A percentile compares a stretch with the other conserved stretches of the same genome.
Evolutionary conservation across 2,329 filamentous ascomycete genomes (phyloP).

Genomic region (Penicillium sp.): DNA sequence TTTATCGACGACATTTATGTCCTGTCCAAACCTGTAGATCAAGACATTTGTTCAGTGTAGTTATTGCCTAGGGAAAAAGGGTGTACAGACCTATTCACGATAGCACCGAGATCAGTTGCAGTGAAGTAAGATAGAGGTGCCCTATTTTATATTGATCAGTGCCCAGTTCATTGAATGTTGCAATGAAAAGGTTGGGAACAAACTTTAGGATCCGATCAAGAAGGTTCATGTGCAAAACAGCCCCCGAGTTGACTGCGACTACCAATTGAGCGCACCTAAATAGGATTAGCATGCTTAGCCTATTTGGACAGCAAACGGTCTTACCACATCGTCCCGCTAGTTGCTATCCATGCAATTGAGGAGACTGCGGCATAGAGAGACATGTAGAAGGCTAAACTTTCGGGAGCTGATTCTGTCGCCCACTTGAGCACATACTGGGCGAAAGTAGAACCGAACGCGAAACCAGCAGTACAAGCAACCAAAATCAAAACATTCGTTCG

Average conservation of each 20-base stretch:
- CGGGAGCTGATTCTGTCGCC: not conserved
- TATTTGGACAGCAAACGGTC: not conserved
- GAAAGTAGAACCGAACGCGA: not conserved
- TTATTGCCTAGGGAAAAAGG: not conserved
- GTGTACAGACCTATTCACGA: not conserved
- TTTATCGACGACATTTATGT: conserved; percentile 2
- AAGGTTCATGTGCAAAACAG: not conserved
- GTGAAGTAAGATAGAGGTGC: not conserved
- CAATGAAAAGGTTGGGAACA: not conserved
- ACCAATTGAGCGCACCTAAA: not conserved
- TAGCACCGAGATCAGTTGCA: not conserved
- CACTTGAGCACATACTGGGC: not conserved
- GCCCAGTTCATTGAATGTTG: not conserved
- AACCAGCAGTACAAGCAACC: not conserved
- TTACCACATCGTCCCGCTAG: not conserved
- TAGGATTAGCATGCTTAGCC: not conserved
- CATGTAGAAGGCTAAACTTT: not conserved
- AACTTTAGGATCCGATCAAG: not conserved
- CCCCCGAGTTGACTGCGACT: not conserved
- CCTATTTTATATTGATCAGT: not conserved
- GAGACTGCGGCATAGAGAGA: not conserved
- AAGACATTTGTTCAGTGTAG: not conserved
- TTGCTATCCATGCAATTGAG: not conserved
- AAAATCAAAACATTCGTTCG: not conserved
- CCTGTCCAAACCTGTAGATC: not conserved